These are phyloP conservation scores for Spergularia marina DNA, from an alignment of 148 eudicot genomes.

Conservation along the genomic window DNA sequence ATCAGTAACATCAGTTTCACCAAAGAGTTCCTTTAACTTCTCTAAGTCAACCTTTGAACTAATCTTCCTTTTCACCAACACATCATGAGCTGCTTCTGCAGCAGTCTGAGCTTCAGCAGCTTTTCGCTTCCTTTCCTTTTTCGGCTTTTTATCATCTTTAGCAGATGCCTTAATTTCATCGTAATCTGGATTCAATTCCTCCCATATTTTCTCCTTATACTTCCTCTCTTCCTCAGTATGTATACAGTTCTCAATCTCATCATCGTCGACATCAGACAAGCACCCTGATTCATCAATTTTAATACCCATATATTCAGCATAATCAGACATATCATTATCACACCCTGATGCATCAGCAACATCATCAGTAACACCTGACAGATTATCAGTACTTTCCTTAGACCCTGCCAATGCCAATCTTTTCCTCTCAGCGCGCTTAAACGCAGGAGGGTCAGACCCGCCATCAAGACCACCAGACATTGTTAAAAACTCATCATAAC, in stretches of 20 bases:
- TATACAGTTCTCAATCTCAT: conserved; percentile 54
- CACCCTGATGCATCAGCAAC: conserved; percentile 11
- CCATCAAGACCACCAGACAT: conserved; percentile 71
- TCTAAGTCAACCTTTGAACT: conserved; percentile 37
- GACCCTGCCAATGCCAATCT: conserved; percentile 31
- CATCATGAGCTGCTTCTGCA: conserved; percentile 46
- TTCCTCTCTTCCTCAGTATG: conserved; percentile 55
- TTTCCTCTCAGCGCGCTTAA: conserved; percentile 60
- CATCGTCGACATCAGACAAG: conserved; percentile 57
- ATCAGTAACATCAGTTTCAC: conserved; percentile 15
- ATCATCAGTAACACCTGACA: conserved; percentile 9
- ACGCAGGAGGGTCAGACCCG: conserved; percentile 74
- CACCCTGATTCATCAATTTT: conserved; percentile 42
- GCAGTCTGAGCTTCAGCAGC: conserved; percentile 44
- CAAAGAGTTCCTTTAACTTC: conserved; percentile 26
- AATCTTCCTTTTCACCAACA: conserved; percentile 37
- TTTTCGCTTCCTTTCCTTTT: conserved; percentile 46
- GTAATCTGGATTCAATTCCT: conserved; percentile 58
- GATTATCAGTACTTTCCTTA: conserved; percentile 16
- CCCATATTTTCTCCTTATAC: conserved; percentile 51
- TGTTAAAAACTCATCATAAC: conserved; percentile 45
- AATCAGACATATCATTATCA: conserved; percentile 1
- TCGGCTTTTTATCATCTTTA: neutral
- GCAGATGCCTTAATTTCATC: conserved; percentile 34
- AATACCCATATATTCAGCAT: conserved; percentile 25